These are phyloP conservation scores for Coemansia sp. DNA, from an alignment of 192 early-diverging fungal species.

Conservation along the genomic window DNA sequence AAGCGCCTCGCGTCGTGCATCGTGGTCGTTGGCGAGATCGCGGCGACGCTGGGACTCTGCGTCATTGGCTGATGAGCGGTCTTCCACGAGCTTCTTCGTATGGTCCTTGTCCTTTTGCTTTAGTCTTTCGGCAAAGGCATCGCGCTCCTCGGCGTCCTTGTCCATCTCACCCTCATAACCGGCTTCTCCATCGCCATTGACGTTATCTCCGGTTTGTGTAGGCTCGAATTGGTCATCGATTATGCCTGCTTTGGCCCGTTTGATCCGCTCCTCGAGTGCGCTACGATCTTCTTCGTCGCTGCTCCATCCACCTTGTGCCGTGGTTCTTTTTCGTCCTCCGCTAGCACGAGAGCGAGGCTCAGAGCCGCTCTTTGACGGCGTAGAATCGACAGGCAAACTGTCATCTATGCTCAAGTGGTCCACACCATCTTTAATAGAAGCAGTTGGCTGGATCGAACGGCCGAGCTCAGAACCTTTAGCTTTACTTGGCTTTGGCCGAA, in stretches of 20 bases:
- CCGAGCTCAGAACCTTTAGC: background rate
- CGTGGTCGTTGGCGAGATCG: constrained; percentile 81
- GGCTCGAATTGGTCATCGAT: constrained; percentile 29
- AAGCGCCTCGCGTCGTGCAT: constrained; percentile 68
- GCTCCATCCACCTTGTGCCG: constrained; percentile 49
- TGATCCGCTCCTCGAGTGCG: constrained; percentile 55
- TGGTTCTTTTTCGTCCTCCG: constrained; percentile 52
- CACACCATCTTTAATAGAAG: constrained; percentile 1
- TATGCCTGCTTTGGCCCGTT: constrained; percentile 58
- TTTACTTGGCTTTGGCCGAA: constrained; percentile 3
- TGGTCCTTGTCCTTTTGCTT: constrained; percentile 80
- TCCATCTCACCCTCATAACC: constrained; percentile 50
- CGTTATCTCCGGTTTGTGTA: constrained; percentile 30
- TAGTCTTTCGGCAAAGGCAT: constrained; percentile 85
- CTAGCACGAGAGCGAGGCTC: constrained; percentile 16
- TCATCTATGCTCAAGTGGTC: constrained; percentile 7
- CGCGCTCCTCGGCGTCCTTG: constrained; percentile 81
- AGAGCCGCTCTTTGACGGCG: background rate
- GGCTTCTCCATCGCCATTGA: constrained; percentile 37
- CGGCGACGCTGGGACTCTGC: constrained; percentile 67
- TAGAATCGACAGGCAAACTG: background rate
- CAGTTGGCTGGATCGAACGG: background rate
- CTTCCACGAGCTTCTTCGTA: constrained; percentile 61
- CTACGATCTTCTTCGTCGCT: constrained; percentile 66
- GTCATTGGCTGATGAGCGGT: constrained; percentile 47